Evolutionary conservation across 1,284 basidiomycete genomes (phyloP).

Genomic region (Peniophora sp.): DNA sequence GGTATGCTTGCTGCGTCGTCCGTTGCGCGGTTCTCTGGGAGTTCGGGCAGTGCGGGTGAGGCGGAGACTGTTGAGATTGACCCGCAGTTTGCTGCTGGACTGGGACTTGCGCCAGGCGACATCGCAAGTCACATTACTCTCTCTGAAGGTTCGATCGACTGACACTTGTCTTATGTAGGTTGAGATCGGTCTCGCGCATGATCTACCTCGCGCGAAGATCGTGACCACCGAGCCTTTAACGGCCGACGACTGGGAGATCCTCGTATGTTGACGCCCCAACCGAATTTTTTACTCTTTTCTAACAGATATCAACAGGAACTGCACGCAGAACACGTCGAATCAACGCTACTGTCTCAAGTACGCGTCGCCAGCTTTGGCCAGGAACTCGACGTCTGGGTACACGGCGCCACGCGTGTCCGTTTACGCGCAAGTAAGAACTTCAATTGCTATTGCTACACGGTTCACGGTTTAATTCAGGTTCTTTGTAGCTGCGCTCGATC

Average conservation of each 20-base stretch:
- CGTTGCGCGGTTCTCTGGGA: conserved; percentile 50
- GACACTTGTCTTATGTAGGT: too few relatives aligned
- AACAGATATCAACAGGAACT: conserved; percentile 53
- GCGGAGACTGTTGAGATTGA: conserved; percentile 88
- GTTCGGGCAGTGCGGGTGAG: conserved; percentile 32
- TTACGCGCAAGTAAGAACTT: conserved; percentile 64
- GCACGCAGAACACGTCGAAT: conserved; percentile 86
- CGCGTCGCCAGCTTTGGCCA: conserved; percentile 80
- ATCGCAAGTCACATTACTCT: conserved; percentile 40
- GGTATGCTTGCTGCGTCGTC: conserved; percentile 86
- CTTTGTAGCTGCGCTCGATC: conserved; percentile 47
- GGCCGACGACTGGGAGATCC: conserved; percentile 97
- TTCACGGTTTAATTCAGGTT: conserved; percentile 9
- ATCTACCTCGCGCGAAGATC: conserved; percentile 70
- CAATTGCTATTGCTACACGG: background rate
- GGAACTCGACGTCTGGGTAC: conserved; percentile 89
- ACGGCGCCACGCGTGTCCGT: conserved; percentile 79
- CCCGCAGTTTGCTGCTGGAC: conserved; percentile 75
- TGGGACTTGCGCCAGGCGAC: conserved; percentile 70
- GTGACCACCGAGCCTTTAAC: conserved; percentile 85
- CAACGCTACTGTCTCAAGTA: conserved; percentile 86
- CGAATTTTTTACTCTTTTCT: background rate
- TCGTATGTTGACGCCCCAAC: conserved; percentile 44
- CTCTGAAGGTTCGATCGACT: too few relatives aligned
- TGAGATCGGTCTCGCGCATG: conserved; percentile 79